Evolutionary conservation across 805 yeast species (phyloP), one percentile per base, ranked within the genome.

Genomic region (Nakazawaea sp.): DNA sequence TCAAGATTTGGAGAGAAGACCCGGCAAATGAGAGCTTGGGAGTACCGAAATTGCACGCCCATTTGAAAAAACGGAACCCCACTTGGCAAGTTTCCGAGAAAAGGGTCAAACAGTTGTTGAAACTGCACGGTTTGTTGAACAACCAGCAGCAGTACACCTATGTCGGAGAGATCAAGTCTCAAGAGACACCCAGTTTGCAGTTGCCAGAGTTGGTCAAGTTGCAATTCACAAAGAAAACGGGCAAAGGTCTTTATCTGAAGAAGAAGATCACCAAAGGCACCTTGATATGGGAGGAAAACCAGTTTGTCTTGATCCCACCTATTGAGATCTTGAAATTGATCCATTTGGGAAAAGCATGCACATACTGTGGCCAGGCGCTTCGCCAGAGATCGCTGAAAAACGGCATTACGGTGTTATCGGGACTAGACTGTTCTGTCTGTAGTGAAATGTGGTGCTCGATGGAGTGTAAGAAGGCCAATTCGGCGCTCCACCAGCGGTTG

Each of bases 391-490:
- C 56, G 1, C 44, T 51, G 2, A 50, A 53, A 15, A 46, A 55
- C 40, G 57, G 62, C 3, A 43, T 49, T 4, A 45, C 59, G 3
- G 49, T 64, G 7, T 52, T 68, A 33, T 59, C 55, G 29, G 78
- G 81, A n/a, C 59, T 79, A 33, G 81, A 78, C 45, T 85, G 95
- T 58, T 62, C 67, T 35, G 66, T 67, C 12, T 82, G 90, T 47
- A 55, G 67, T 6, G 81, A 76, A 35, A 61, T 77, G 33, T 85
- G 92, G 90, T 85, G 95, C 55, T 68, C 78, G 5, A 62, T 58
- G 33, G 55, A 52, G 8, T 85, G 95, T 61, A 76, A 78, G 48
- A 69, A 66, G 40, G 44, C 45, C 16, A 79, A 79, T 47, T 31
- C 28, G 16, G 49, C 55, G 12, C 53, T 70, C 7, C 95, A 86